These are phyloP conservation scores for Ophiorrhiza pumila DNA, from an alignment of 257 asterid genomes.

Conservation along the genomic window DNA sequence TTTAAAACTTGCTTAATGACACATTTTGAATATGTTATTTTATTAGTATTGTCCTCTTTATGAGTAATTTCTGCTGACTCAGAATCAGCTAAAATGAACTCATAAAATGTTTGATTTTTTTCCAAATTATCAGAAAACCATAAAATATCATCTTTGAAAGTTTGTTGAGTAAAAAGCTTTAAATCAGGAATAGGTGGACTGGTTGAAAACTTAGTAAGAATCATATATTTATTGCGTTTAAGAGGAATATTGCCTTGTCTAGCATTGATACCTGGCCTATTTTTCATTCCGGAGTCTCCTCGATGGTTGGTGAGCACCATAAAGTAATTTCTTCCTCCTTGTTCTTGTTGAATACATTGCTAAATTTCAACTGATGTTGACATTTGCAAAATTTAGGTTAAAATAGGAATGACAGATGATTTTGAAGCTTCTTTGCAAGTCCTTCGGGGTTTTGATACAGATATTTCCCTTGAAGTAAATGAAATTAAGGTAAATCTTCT, in stretches of 20 bases:
- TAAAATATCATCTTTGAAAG: too few species aligned
- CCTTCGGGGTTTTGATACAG: conserved; percentile 91
- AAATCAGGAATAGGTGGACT: too few species aligned
- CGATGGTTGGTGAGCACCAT: conserved; percentile 88
- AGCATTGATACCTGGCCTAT: conserved; percentile 39
- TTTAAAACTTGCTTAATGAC: too few species aligned
- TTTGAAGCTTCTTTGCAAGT: conserved; percentile 95
- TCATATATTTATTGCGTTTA: conserved; percentile 16
- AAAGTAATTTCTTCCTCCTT: neutral
- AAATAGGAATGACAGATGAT: conserved; percentile 90
- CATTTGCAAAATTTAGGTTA: conserved; percentile 52
- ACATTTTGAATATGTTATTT: too few species aligned
- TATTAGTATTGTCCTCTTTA: too few species aligned
- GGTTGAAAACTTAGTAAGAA: too few species aligned
- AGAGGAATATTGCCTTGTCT: conserved; percentile 76
- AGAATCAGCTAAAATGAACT: too few species aligned
- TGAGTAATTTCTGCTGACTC: too few species aligned
- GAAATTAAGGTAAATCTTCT: conserved; percentile 58
- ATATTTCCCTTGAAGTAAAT: conserved; percentile 74
- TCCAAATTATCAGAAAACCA: too few species aligned
- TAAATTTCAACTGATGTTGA: conserved; percentile 21
- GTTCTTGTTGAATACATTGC: conserved; percentile 4
- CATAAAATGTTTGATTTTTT: too few species aligned
- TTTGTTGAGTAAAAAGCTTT: too few species aligned
- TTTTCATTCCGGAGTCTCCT: conserved; percentile 62